Conservation (phyloP, 2,329 filamentous ascomycete species). For the Aureobasidium vineae region DNA sequence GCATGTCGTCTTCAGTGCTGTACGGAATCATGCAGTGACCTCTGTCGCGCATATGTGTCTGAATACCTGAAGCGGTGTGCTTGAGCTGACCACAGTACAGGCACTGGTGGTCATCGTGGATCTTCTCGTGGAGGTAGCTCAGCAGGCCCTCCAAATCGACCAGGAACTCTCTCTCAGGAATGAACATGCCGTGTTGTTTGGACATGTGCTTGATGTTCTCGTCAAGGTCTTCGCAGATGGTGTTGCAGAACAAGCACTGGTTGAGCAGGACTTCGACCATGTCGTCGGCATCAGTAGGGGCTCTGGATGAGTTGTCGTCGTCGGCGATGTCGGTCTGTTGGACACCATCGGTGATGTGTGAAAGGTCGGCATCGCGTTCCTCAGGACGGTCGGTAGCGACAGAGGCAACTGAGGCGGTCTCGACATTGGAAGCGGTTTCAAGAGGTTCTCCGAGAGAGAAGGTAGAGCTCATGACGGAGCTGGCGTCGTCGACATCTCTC, state of each 20-base stretch:
- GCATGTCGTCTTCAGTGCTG: conserved; percentile 80
- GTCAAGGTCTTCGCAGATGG: conserved; percentile 70
- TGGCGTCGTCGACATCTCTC: conserved; percentile 62
- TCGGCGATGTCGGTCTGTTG: conserved; percentile 61
- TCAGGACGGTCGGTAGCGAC: conserved; percentile 55
- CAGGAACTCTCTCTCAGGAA: conserved; percentile 84
- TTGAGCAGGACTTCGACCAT: conserved; percentile 44
- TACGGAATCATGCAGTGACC: conserved; percentile 97
- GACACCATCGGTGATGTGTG: conserved; percentile 72
- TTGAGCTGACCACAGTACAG: conserved; percentile 83
- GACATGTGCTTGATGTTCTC: conserved; percentile 87
- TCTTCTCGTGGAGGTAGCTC: conserved; percentile 72
- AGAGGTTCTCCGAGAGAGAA: conserved; percentile 86
- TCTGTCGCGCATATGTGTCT: conserved; percentile 97
- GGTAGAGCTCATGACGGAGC: conserved; percentile 81
- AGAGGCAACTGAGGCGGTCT: conserved; percentile 17
- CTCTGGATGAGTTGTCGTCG: conserved; percentile 36
- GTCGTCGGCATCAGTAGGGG: conserved; percentile 34
- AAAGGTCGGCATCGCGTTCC: conserved; percentile 65
- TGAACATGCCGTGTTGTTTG: conserved; percentile 90
- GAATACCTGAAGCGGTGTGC: conserved; percentile 72
- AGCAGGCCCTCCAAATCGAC: conserved; percentile 80
- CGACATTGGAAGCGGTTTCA: conserved; percentile 44
- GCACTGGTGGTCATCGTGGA: conserved; percentile 78
- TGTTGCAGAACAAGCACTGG: conserved; percentile 89